Base-by-base conservation (phyloP, 2,329 filamentous ascomycete genomes). In the Paracorniculantispora psalliotae region DNA sequence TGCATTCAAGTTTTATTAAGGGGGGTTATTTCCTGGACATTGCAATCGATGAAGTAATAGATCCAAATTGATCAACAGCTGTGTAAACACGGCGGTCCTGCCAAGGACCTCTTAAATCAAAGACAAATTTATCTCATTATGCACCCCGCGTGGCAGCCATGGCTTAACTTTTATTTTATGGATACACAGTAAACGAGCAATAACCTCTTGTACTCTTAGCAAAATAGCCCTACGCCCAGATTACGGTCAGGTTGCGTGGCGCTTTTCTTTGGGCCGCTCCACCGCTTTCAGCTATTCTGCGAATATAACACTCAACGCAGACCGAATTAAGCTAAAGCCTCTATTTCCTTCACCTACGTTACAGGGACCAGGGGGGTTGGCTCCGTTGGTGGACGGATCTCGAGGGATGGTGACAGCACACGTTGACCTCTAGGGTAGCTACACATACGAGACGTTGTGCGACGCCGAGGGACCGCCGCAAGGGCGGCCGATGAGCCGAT, bases 131-230 rank as follows among this genome's bases (percentile, higher is more conserved):
- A 23, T 30, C n/a, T n/a, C 28, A 25, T 55, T 41, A 23, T 39
- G 19, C 21, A 55, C 53, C 53, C 53, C 55, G 55, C 46, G 37
- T 57, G 46, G 55, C 37, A 44, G 25, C 46, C 46, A 50, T 57
- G 33, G 43, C 50, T 44, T 57, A 46, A 50, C 55, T 44, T 50
- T 50, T 57, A 57, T 57, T 41, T 50, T 50, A 43, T 57, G 55
- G 55, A 55, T 55, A 55, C 52, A 41, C 37, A 35, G 43, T 35
- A 47, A n/a, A 25, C 15, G 52, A 19, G 17, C 41, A 47, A 25
- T 28, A 35, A 41, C 23, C 39, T 37, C 23, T 43, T 35, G 17
- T 23, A 19, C 10, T n/a, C 37, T 13, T 30, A n/a, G n/a, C 12
- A 46, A 10, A 19, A 23, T 53, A 53, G 50, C 50, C 35, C 37